Evolutionary conservation across 495 filamentous ascomycete species (phyloP).

Genomic region (Tuber aestivum): DNA sequence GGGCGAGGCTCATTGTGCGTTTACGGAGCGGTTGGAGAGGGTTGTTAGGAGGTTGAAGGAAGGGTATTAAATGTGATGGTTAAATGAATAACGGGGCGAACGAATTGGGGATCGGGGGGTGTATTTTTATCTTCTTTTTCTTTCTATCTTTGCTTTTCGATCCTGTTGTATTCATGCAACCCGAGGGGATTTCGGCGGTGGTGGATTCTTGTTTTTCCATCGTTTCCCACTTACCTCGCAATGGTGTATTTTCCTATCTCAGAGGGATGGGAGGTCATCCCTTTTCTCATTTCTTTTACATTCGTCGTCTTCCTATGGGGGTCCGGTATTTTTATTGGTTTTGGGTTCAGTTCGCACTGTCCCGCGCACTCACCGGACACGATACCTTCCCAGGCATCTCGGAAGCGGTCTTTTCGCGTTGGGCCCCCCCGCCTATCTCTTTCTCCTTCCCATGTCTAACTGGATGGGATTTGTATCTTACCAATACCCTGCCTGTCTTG

Average conservation of each 20-base stretch:
- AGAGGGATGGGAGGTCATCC: neutral
- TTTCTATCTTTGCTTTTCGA: neutral
- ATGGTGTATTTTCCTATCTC: neutral
- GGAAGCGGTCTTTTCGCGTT: neutral
- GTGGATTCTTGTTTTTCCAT: neutral
- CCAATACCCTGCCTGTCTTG: neutral
- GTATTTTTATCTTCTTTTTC: conserved; percentile 11
- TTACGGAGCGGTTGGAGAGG: conserved; percentile 56
- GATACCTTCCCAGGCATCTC: neutral
- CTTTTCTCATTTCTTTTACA: neutral
- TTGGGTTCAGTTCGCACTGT: neutral
- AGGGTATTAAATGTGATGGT: conserved; percentile 5
- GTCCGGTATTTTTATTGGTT: neutral
- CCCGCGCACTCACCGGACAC: neutral
- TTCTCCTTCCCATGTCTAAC: neutral
- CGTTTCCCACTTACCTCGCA: neutral
- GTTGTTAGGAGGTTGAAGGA: conserved; percentile 49
- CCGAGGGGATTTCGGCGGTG: neutral
- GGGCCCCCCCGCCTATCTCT: neutral
- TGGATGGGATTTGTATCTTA: neutral
- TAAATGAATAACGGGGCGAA: conserved; percentile 7
- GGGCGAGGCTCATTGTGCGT: conserved; percentile 49
- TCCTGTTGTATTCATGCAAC: neutral
- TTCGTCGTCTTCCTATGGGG: neutral
- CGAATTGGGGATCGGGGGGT: conserved; percentile 21